A percentile compares a stretch with the other conserved stretches of the same genome.
Evolutionary conservation across 257 asterid genomes (phyloP).

Genomic region (Solanum pinnatisectum): DNA sequence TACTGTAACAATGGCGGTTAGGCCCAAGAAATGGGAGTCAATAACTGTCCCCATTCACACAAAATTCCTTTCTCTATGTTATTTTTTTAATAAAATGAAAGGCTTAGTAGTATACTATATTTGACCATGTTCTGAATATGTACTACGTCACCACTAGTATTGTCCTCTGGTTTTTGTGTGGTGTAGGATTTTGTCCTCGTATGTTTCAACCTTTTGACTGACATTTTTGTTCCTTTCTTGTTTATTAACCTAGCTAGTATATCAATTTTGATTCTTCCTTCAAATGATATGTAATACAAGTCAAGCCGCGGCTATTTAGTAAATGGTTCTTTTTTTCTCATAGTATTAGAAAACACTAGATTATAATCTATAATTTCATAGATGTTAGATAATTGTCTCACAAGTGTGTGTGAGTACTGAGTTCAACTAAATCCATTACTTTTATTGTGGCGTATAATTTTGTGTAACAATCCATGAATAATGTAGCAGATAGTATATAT

Average conservation of each 20-base stretch:
- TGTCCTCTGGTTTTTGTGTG: not conserved
- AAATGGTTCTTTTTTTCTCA: too few relatives aligned
- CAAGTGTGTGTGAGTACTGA: not conserved
- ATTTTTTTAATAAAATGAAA: too few relatives aligned
- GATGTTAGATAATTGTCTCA: not conserved
- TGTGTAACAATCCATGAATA: not conserved
- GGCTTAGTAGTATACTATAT: too few relatives aligned
- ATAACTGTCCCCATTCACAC: conserved; percentile 61
- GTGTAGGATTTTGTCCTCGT: not conserved
- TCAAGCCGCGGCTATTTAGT: too few relatives aligned
- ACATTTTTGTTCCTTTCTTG: not conserved
- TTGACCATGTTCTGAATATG: not conserved
- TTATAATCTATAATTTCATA: too few relatives aligned
- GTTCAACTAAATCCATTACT: not conserved
- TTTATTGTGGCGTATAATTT: not conserved
- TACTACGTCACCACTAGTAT: not conserved
- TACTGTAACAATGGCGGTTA: conserved; percentile 94
- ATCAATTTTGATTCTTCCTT: not conserved
- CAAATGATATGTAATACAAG: too few relatives aligned
- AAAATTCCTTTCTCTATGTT: not conserved
- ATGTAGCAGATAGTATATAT: too few relatives aligned
- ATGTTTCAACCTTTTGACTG: not conserved
- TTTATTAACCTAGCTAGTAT: not conserved
- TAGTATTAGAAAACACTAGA: too few relatives aligned
- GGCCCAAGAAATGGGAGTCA: conserved; percentile 82